These are phyloP conservation scores for Epichloe bromicola DNA, from an alignment of 2,329 filamentous ascomycete genomes.

Conservation along the genomic window DNA sequence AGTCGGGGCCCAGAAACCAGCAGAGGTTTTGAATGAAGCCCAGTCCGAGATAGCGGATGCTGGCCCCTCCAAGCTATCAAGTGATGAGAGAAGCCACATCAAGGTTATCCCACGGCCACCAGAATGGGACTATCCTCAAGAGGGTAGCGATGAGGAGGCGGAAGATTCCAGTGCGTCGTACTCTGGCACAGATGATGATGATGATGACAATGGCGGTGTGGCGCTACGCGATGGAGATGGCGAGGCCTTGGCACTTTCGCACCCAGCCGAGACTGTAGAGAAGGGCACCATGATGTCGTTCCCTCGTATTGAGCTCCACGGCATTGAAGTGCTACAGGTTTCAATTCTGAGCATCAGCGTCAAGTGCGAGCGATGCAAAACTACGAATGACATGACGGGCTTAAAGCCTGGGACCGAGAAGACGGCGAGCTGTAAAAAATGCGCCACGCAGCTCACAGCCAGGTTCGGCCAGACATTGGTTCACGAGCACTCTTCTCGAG, in stretches of 20 bases:
- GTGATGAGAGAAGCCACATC: conserved; percentile 48
- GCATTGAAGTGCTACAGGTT: conserved; percentile 64
- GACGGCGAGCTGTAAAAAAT: conserved; percentile 44
- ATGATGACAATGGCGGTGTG: conserved; percentile 29
- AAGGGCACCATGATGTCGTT: conserved; percentile 68
- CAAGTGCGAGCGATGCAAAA: conserved; percentile 71
- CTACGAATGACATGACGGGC: conserved; percentile 53
- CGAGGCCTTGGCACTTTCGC: conserved; percentile 1
- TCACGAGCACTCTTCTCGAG: conserved; percentile 59
- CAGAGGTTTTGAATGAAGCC: background rate
- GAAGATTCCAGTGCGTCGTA: conserved; percentile 19
- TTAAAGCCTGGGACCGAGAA: conserved; percentile 44
- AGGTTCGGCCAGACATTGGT: conserved; percentile 56
- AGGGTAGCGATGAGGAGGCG: conserved; percentile 24
- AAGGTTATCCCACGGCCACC: conserved; percentile 62
- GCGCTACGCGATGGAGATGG: conserved; percentile 19
- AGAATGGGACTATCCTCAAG: conserved; percentile 49
- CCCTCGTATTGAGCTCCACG: conserved; percentile 62
- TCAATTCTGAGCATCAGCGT: conserved; percentile 53
- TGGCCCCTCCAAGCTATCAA: conserved; percentile 8
- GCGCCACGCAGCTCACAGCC: conserved; percentile 36
- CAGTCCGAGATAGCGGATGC: conserved; percentile 4
- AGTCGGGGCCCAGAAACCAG: conserved; percentile 6
- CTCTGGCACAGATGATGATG: conserved; percentile 29
- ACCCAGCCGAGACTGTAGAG: conserved; percentile 30